These are phyloP conservation scores for Nemania diffusa DNA, from an alignment of 2,329 filamentous ascomycete genomes.

Conservation along the genomic window DNA sequence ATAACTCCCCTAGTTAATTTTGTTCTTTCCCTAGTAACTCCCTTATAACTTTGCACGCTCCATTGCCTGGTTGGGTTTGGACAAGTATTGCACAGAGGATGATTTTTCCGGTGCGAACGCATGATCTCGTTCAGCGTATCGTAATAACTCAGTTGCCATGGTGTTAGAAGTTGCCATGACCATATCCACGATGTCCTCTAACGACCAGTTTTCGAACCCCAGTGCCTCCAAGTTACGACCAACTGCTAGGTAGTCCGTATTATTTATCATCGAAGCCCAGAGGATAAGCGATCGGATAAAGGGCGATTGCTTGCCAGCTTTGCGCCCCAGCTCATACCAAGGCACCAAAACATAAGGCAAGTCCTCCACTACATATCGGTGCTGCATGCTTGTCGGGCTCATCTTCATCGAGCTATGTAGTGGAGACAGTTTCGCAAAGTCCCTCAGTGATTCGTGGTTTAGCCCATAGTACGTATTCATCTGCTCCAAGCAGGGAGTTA, in stretches of 20 bases:
- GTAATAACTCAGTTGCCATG: slow-evolving; percentile 13
- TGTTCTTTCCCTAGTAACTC: not conserved
- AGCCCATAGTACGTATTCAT: slow-evolving; percentile 33
- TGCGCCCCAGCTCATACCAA: slow-evolving; percentile 34
- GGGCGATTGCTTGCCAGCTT: slow-evolving; percentile 31
- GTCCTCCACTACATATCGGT: slow-evolving; percentile 33
- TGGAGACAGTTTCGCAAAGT: slow-evolving; percentile 27
- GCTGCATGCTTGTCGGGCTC: slow-evolving; percentile 31
- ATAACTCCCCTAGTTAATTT: not conserved
- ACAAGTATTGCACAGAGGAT: not conserved
- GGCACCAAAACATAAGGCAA: slow-evolving; percentile 35
- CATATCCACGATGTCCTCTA: slow-evolving; percentile 26
- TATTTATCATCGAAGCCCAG: slow-evolving; percentile 30
- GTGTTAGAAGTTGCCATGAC: slow-evolving; percentile 17
- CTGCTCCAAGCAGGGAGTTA: slow-evolving; percentile 27
- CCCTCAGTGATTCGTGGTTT: slow-evolving; percentile 16
- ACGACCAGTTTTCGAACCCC: slow-evolving; percentile 21
- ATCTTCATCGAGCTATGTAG: slow-evolving; percentile 35
- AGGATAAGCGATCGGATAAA: slow-evolving; percentile 35
- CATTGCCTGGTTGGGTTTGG: not conserved
- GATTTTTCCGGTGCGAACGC: not conserved
- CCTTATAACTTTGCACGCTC: not conserved
- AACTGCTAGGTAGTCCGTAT: slow-evolving; percentile 26
- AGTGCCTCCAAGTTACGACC: slow-evolving; percentile 29
- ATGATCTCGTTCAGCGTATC: slow-evolving; percentile 10